phyloP scores from a whole-genome alignment of 257 asterid species.

The Solanum arcanum region DNA sequence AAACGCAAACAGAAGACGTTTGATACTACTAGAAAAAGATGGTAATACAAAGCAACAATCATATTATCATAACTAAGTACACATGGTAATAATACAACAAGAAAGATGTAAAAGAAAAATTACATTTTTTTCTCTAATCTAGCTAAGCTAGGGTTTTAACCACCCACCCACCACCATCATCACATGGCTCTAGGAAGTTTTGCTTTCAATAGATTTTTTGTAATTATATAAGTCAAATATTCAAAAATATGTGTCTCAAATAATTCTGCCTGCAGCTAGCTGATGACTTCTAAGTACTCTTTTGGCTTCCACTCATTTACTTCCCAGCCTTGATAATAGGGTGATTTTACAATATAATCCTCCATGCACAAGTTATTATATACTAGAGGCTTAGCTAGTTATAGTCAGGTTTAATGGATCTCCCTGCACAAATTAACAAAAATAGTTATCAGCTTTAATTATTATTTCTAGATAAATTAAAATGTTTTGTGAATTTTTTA shows the following conservation, averaged over 20 bases:
- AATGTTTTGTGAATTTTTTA: neutral
- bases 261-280: neutral
- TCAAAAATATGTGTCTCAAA: neutral
- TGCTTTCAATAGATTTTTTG: neutral
- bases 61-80: neutral
- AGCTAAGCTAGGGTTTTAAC: neutral
- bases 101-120: neutral
- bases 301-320: neutral
- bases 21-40: too few species aligned
- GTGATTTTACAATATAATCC: neutral
- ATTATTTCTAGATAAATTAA: neutral
- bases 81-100: neutral
- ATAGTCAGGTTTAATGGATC: neutral
- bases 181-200: neutral
- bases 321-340: neutral
- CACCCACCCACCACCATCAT: neutral
- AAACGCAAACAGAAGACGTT: too few species aligned
- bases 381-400: neutral
- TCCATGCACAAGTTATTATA: neutral
- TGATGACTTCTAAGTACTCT: neutral
- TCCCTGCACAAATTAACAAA: neutral
- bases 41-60: neutral
- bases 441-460: neutral
- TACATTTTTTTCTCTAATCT: neutral
- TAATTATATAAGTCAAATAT: neutral